Evolutionary conservation across 2,329 filamentous ascomycete genomes (phyloP).

Genomic region (Clarireedia monteithiana): DNA sequence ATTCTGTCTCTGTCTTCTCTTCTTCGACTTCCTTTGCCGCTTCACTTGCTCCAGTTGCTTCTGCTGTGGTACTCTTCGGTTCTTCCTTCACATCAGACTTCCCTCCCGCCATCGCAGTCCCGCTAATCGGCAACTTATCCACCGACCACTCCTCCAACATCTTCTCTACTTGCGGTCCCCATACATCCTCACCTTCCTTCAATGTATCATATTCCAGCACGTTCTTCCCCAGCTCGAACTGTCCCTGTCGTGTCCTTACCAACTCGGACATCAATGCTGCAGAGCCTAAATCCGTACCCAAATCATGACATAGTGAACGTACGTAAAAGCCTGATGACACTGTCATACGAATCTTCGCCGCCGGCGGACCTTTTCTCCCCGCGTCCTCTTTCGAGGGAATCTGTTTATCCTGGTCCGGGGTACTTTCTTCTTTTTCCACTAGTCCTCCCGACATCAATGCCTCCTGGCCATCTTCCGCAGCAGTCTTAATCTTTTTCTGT

Average conservation of each 20-base stretch:
- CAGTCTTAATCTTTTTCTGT: conserved; percentile 11
- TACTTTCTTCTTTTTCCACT: conserved; percentile 11
- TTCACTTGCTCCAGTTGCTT: too few relatives aligned
- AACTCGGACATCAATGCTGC: conserved; percentile 82
- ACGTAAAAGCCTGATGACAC: conserved; percentile 97
- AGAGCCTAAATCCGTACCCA: conserved; percentile 74
- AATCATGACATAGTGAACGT: conserved; percentile 84
- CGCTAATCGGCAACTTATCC: conserved; percentile 8
- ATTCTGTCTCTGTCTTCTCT: too few relatives aligned
- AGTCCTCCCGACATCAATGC: conserved; percentile 29
- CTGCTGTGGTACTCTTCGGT: not conserved
- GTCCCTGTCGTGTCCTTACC: conserved; percentile 70
- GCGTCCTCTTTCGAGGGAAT: conserved; percentile 7
- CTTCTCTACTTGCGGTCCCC: conserved; percentile 65
- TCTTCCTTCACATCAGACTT: not conserved
- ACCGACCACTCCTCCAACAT: conserved; percentile 38
- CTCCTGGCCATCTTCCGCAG: conserved; percentile 7
- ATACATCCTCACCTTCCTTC: conserved; percentile 67
- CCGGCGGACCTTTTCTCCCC: conserved; percentile 53
- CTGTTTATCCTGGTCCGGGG: not conserved
- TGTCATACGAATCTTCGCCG: conserved; percentile 78
- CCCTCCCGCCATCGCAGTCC: not conserved
- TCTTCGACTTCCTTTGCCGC: too few relatives aligned
- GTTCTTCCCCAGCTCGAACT: conserved; percentile 67
- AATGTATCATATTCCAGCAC: conserved; percentile 75